Evolutionary conservation across 148 eudicot species (phyloP).

Genomic region (Polygonum maritimum): DNA sequence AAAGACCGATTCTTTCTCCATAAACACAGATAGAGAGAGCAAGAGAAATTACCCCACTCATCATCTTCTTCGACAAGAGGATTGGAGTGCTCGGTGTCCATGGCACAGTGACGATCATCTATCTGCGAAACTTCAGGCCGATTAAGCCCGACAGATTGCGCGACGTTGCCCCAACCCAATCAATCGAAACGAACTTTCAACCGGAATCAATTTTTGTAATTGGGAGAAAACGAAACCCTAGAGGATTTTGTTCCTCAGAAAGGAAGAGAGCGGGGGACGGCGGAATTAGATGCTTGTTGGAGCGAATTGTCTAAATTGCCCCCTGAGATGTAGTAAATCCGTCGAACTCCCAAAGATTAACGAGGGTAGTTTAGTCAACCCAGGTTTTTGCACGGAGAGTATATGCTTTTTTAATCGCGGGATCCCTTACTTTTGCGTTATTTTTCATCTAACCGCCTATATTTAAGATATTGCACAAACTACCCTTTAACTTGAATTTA

Average conservation of each 20-base stretch:
- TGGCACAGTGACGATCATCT: conserved; percentile 57
- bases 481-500: too few species aligned
- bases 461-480: too few species aligned
- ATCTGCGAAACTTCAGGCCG: conserved; percentile 34
- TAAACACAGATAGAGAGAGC: neutral
- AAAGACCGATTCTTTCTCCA: neutral
- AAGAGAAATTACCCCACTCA: conserved; percentile 49
- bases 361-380: neutral
- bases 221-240: conserved; percentile 24
- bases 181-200: neutral
- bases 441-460: too few species aligned
- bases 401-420: too few species aligned
- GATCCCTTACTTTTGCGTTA: too few species aligned
- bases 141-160: conserved; percentile 29
- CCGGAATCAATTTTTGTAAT: neutral
- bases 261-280: neutral
- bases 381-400: too few species aligned
- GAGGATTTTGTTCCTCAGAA: conserved; percentile 7
- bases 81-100: conserved; percentile 48
- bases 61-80: conserved; percentile 49
- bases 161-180: neutral
- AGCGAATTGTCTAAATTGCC: conserved; percentile 2
- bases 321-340: neutral
- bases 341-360: neutral
- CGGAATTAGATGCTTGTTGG: conserved; percentile 22